These are phyloP conservation scores for Colletotrichum sp. DNA, from an alignment of 2,329 filamentous ascomycete genomes.

Conservation along the genomic window DNA sequence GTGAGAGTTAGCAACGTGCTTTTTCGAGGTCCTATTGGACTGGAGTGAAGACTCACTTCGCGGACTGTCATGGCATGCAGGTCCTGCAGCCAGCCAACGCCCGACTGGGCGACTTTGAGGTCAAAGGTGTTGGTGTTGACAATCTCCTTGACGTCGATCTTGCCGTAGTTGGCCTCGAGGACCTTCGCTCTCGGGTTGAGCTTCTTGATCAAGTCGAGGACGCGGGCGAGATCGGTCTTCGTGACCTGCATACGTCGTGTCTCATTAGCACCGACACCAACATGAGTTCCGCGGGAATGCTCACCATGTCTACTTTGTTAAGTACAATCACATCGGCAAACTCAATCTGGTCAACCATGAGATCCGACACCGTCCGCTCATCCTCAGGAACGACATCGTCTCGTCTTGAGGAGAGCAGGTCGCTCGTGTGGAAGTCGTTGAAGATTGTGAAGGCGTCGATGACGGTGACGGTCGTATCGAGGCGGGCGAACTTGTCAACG, in stretches of 20 bases:
- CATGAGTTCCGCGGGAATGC: not conserved
- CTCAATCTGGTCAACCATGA: conserved; percentile 80
- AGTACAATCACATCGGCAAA: conserved; percentile 77
- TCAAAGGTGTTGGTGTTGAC: conserved; percentile 71
- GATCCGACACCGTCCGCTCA: conserved; percentile 74
- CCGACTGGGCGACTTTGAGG: conserved; percentile 66
- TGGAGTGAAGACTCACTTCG: conserved; percentile 44
- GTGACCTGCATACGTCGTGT: conserved; percentile 32
- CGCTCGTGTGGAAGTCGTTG: conserved; percentile 73
- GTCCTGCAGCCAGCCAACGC: conserved; percentile 74
- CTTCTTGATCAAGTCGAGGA: conserved; percentile 60
- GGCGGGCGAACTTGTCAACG: conserved; percentile 66
- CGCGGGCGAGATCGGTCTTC: conserved; percentile 45
- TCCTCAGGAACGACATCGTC: conserved; percentile 70
- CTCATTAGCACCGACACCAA: not conserved
- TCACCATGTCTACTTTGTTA: conserved; percentile 72
- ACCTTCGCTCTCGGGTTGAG: conserved; percentile 73
- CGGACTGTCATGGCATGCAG: conserved; percentile 71
- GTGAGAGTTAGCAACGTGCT: not conserved
- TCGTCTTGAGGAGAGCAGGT: conserved; percentile 69
- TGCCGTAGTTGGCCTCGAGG: conserved; percentile 63
- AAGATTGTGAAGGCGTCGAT: conserved; percentile 77
- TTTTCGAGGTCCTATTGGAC: not conserved
- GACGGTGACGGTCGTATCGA: conserved; percentile 76
- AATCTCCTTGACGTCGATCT: conserved; percentile 66